These are phyloP conservation scores for Leccinum solheimii DNA, from an alignment of 1,284 basidiomycete species.

Conservation along the genomic window DNA sequence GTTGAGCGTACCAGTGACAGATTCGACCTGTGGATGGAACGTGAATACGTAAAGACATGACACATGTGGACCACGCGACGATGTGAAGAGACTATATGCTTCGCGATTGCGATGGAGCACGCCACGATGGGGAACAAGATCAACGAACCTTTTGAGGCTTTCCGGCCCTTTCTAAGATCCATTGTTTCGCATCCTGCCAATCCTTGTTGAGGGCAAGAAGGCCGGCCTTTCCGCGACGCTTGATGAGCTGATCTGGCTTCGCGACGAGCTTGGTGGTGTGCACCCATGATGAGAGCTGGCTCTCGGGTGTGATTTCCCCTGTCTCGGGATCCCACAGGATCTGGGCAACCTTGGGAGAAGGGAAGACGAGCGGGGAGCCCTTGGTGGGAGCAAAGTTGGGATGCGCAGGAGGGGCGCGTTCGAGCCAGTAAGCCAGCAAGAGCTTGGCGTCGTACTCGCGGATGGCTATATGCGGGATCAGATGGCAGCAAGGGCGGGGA, in stretches of 20 bases:
- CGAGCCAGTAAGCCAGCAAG: conserved; percentile 90
- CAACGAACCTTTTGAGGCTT: conserved; percentile 82
- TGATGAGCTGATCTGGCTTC: conserved; percentile 98
- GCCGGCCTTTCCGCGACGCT: conserved; percentile 98
- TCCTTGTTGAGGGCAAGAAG: conserved; percentile 92
- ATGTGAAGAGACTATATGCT: conserved; percentile 3
- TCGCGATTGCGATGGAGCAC: conserved; percentile 10
- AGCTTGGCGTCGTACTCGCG: conserved; percentile 96
- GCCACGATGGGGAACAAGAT: neutral
- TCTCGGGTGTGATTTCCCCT: conserved; percentile 78
- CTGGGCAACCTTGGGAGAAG: conserved; percentile 75
- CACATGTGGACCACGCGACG: conserved; percentile 3
- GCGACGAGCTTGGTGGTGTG: conserved; percentile 86
- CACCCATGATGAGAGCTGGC: conserved; percentile 82
- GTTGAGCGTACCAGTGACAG: conserved; percentile 91
- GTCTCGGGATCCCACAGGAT: conserved; percentile 86
- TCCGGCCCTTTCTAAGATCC: conserved; percentile 90
- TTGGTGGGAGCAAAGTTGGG: conserved; percentile 41
- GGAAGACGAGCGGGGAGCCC: conserved; percentile 62
- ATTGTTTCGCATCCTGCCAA: conserved; percentile 83
- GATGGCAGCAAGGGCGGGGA: neutral
- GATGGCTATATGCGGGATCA: conserved; percentile 58
- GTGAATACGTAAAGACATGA: conserved; percentile 19
- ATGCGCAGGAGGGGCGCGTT: conserved; percentile 72
- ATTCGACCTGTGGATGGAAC: conserved; percentile 69